Percentiles rank a stretch among this genome's conserved stretches.
Conservation (phyloP, 2,329 filamentous ascomycete species). For the Huntiella savannae region DNA sequence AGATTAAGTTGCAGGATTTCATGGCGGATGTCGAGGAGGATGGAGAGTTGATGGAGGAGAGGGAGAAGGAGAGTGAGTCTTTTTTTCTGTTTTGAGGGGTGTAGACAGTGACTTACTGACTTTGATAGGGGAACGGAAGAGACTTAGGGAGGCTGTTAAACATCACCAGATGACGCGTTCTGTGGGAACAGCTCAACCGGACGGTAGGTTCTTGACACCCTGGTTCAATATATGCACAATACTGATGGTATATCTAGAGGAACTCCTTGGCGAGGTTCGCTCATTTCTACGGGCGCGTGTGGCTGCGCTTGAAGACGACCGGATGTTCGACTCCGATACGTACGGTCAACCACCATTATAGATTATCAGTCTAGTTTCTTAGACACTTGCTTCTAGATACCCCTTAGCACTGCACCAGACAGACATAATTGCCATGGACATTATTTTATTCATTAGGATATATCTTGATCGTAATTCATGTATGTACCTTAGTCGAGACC, state of each 20-base stretch:
- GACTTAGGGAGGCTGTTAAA: slow-evolving; percentile 40
- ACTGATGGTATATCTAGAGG: slow-evolving; percentile 20
- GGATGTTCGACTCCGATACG: slow-evolving; percentile 45
- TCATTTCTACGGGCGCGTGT: slow-evolving; percentile 56
- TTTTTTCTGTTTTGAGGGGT: slow-evolving; percentile 2
- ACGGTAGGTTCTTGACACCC: slow-evolving; percentile 19
- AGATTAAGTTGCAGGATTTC: slow-evolving; percentile 29
- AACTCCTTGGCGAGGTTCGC: slow-evolving; percentile 50
- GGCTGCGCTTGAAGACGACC: slow-evolving; percentile 59
- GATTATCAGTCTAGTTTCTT: neutral
- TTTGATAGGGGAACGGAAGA: slow-evolving; percentile 36
- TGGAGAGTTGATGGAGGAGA: slow-evolving; percentile 34
- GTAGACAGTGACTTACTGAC: slow-evolving; percentile 14
- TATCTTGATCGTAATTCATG: neutral
- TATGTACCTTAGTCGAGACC: slow-evolving; percentile 32
- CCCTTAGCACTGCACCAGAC: neutral
- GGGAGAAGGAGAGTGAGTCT: slow-evolving; percentile 34
- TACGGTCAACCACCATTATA: neutral
- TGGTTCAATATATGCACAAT: neutral
- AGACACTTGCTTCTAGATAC: neutral
- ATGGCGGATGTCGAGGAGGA: slow-evolving; percentile 32
- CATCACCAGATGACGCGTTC: slow-evolving; percentile 36
- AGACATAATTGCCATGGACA: neutral
- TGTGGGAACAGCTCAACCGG: slow-evolving; percentile 45
- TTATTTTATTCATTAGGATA: neutral